These are phyloP conservation scores for Diaporthe ilicicola DNA, from an alignment of 2,329 filamentous ascomycete genomes.

Conservation along the genomic window DNA sequence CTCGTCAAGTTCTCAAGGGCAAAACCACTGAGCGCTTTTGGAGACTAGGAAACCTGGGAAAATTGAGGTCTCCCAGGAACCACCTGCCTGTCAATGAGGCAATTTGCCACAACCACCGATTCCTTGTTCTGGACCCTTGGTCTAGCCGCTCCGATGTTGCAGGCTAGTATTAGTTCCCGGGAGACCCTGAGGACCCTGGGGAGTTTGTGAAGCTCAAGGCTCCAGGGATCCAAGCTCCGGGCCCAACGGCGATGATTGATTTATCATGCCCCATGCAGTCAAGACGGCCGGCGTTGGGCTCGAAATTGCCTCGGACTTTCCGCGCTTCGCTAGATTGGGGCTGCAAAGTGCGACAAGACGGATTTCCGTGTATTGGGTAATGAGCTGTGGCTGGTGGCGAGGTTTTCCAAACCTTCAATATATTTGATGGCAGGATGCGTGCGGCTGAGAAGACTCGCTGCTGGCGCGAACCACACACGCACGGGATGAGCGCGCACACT, in stretches of 20 bases:
- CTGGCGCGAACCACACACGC: background rate
- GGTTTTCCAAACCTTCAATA: background rate
- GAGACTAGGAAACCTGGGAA: background rate
- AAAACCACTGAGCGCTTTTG: background rate
- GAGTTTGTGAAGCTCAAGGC: background rate
- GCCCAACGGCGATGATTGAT: background rate
- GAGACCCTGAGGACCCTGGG: conserved; percentile 8
- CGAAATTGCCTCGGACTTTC: background rate
- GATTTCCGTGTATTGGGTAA: too few relatives aligned
- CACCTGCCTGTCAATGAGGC: background rate
- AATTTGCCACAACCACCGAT: background rate
- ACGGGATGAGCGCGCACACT: background rate
- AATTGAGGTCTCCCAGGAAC: background rate
- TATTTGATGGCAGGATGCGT: background rate
- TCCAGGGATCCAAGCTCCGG: conserved; percentile 8
- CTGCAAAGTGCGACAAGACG: background rate
- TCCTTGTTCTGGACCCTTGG: conserved; percentile 18
- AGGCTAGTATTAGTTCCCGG: conserved; percentile 22
- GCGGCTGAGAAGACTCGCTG: background rate
- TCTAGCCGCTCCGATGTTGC: background rate
- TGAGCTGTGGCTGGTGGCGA: background rate
- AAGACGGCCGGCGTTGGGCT: background rate
- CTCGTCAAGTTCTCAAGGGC: background rate
- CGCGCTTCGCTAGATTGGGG: background rate
- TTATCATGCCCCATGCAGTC: background rate